These are phyloP conservation scores for Nymphaea colorata DNA, from an alignment of 164 flowering plant species.

Conservation along the genomic window DNA sequence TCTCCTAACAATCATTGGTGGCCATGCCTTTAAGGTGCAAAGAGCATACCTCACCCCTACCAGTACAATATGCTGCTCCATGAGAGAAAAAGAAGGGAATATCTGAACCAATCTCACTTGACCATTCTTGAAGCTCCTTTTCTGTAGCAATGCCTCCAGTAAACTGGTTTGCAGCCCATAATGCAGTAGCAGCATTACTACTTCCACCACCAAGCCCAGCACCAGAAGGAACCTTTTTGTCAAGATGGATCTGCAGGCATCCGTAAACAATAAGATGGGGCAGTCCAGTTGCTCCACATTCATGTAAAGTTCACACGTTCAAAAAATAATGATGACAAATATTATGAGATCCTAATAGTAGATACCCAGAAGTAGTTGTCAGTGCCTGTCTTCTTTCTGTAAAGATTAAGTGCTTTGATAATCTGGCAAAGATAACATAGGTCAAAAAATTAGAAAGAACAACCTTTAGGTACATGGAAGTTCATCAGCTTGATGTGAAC, in stretches of 20 bases:
- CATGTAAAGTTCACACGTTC: background rate
- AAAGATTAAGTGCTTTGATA: conserved; percentile 85
- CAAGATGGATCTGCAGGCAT: conserved; percentile 69
- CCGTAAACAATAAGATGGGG: background rate
- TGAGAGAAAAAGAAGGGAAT: conserved; percentile 93
- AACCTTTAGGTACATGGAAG: too few relatives aligned
- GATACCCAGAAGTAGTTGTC: conserved; percentile 80
- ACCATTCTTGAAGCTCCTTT: conserved; percentile 95
- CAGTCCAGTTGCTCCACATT: background rate
- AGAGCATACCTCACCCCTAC: conserved; percentile 89
- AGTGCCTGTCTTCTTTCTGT: conserved; percentile 72
- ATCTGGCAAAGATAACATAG: conserved; percentile 39
- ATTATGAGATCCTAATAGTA: background rate
- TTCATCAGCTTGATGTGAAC: too few relatives aligned
- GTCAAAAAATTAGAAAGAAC: background rate
- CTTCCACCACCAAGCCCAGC: conserved; percentile 99
- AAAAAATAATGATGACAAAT: background rate
- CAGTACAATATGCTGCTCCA: conserved; percentile 97
- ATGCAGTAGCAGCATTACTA: conserved; percentile 96
- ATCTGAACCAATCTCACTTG: conserved; percentile 94
- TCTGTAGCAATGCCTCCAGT: conserved; percentile 64
- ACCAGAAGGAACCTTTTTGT: conserved; percentile 85
- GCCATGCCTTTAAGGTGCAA: background rate
- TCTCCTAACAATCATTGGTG: background rate
- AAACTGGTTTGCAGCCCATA: conserved; percentile 98